These are phyloP conservation scores for Prunus yedoensis DNA, from an alignment of 331 rosid genomes.

Conservation along the genomic window DNA sequence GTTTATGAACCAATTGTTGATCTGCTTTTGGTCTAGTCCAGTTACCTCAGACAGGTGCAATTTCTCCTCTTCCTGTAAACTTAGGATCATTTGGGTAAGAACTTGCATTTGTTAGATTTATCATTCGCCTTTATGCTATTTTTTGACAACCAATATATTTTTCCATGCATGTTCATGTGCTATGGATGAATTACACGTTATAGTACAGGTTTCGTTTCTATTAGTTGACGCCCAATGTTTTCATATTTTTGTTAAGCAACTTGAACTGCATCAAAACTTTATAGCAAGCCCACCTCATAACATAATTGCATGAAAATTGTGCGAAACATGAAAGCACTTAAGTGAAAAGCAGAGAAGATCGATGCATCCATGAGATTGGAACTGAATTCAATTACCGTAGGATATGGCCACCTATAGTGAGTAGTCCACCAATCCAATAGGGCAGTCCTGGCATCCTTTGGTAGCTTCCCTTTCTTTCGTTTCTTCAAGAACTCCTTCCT, in stretches of 20 bases:
- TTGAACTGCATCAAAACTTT: background rate
- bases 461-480: constrained; percentile 75
- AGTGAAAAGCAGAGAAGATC: background rate
- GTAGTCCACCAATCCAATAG: constrained; percentile 64
- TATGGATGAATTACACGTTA: background rate
- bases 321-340: too few species aligned
- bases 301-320: background rate
- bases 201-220: background rate
- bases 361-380: background rate
- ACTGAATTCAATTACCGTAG: constrained; percentile 45
- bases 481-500: constrained; percentile 62
- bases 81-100: background rate
- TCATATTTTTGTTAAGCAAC: background rate
- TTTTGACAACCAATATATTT: too few species aligned
- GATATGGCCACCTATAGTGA: constrained; percentile 80
- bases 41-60: constrained; percentile 52
- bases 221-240: background rate
- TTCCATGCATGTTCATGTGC: too few species aligned
- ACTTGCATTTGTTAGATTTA: too few species aligned
- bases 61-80: constrained; percentile 68
- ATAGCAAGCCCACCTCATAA: background rate
- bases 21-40: constrained; percentile 70
- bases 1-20: constrained; percentile 84
- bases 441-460: constrained; percentile 57
- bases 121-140: too few species aligned